Percentiles rank a stretch among this genome's conserved stretches.
These are phyloP conservation scores for Vicia sativa DNA, from an alignment of 306 rosid species.

Conservation along the genomic window DNA sequence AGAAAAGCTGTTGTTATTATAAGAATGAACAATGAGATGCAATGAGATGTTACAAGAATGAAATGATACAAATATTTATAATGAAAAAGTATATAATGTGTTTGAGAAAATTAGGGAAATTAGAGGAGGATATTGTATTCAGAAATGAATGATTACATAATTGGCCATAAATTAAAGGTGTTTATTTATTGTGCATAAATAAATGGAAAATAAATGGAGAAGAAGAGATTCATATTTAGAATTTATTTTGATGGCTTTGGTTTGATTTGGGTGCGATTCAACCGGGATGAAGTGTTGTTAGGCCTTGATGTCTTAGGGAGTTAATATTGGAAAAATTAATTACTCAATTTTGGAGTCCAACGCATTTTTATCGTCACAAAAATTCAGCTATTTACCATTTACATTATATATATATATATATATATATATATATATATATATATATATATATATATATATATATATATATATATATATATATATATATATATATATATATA, in stretches of 20 bases:
- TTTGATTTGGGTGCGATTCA: slow-evolving; percentile 33
- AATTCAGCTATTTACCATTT: no score
- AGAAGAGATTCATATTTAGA: no score
- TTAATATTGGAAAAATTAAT: not conserved
- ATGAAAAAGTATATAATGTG: not conserved
- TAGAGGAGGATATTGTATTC: slow-evolving; percentile 30
- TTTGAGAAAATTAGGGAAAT: slow-evolving; percentile 23
- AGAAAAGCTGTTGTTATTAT: slow-evolving; percentile 47
- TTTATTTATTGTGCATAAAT: not conserved
- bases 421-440: no score
- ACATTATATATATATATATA: no score
- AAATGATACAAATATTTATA: slow-evolving; percentile 31
- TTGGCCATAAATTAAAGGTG: not conserved
- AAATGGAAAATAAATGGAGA: no score
- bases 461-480: no score
- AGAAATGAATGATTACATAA: not conserved
- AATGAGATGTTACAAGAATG: not conserved
- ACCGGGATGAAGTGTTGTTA: not conserved
- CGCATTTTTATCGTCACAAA: no score
- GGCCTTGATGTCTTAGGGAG: not conserved
- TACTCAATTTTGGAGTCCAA: no score
- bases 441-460: no score
- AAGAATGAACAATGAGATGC: slow-evolving; percentile 39
- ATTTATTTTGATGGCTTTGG: no score
- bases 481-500: no score